Evolutionary conservation across 2,329 filamentous ascomycete species (phyloP).

Genomic region (Exutisphaerella laricina): DNA sequence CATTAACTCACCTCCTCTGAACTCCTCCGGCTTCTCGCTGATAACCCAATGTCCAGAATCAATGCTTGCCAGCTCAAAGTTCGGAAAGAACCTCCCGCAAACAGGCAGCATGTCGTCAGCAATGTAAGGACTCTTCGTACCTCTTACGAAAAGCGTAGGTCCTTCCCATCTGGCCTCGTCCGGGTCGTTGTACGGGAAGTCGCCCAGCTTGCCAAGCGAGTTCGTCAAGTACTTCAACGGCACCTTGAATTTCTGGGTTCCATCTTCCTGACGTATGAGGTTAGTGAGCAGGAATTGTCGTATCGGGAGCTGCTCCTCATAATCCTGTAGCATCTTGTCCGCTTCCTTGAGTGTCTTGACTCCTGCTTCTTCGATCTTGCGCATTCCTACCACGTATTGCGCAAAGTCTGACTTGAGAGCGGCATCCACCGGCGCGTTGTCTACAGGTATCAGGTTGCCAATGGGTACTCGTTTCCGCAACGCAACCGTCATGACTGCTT

Average conservation of each 20-base stretch:
- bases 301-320: conserved; percentile 68
- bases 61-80: conserved; percentile 66
- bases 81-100: conserved; percentile 76
- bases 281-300: conserved; percentile 92
- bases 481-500: conserved; percentile 83
- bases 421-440: conserved; percentile 86
- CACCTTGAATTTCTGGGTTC: conserved; percentile 67
- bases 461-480: conserved; percentile 64
- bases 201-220: conserved; percentile 68
- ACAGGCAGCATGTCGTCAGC: conserved; percentile 74
- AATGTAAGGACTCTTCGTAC: conserved; percentile 71
- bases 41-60: conserved; percentile 84
- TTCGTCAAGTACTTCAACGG: conserved; percentile 66
- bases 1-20: conserved; percentile 64
- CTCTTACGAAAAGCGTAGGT: conserved; percentile 72
- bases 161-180: conserved; percentile 64
- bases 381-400: conserved; percentile 80
- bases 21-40: conserved; percentile 77
- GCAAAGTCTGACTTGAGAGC: conserved; percentile 68
- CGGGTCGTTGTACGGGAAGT: conserved; percentile 80
- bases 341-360: conserved; percentile 70
- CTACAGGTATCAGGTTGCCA: conserved; percentile 70
- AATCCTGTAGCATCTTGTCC: conserved; percentile 68
- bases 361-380: conserved; percentile 63
- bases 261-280: conserved; percentile 54